A percentile compares a stretch with the other conserved stretches of the same genome.
These are phyloP conservation scores for Phaffia tasmanica DNA, from an alignment of 768 basidiomycete genomes.

Conservation along the genomic window DNA sequence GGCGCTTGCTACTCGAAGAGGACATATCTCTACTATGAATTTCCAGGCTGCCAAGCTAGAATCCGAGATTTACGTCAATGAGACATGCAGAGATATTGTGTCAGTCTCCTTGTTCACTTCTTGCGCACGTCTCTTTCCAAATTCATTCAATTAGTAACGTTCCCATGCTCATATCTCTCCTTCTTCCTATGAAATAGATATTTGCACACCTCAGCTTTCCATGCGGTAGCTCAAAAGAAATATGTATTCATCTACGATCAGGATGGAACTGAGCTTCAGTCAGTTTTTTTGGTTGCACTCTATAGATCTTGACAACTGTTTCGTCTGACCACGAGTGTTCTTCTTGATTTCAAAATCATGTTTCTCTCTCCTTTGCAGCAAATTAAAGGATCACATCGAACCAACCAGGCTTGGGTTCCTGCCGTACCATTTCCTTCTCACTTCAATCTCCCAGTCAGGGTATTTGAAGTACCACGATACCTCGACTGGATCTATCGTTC, in stretches of 20 bases:
- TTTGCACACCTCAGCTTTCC: conserved; percentile 82
- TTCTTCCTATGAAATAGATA: conserved; percentile 47
- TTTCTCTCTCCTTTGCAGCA: conserved; percentile 27
- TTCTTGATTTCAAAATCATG: neutral
- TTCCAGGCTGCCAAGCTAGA: conserved; percentile 79
- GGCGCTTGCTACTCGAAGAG: conserved; percentile 67
- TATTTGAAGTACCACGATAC: conserved; percentile 95
- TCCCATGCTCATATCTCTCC: conserved; percentile 11
- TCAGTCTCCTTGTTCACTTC: conserved; percentile 40
- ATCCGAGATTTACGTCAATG: conserved; percentile 74
- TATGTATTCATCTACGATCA: conserved; percentile 93
- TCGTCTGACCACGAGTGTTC: neutral
- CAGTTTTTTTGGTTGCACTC: conserved; percentile 41
- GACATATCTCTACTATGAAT: conserved; percentile 88
- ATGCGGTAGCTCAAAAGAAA: conserved; percentile 91
- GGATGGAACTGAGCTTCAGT: conserved; percentile 83
- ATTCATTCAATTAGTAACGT: conserved; percentile 3
- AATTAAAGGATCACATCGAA: conserved; percentile 51
- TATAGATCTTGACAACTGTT: neutral
- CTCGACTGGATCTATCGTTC: conserved; percentile 75
- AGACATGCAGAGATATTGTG: conserved; percentile 88
- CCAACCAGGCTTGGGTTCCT: conserved; percentile 82
- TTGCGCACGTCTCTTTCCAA: neutral
- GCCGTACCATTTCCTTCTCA: conserved; percentile 90
- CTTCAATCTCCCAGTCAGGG: conserved; percentile 49